Evolutionary conservation across 2,329 filamentous ascomycete genomes (phyloP).

Genomic region (Cytospora leucostoma): DNA sequence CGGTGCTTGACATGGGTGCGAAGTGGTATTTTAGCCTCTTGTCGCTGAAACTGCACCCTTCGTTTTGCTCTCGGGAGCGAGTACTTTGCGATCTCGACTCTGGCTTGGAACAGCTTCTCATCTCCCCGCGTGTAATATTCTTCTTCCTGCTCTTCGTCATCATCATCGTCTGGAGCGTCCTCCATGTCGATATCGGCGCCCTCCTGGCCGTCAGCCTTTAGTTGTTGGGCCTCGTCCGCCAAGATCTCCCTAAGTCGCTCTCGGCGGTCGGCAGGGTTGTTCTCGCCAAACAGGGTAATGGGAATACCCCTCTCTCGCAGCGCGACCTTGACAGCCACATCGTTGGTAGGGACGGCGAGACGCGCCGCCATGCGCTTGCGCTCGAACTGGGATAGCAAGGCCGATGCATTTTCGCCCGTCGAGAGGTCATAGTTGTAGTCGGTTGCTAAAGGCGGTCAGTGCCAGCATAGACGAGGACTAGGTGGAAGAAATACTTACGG

Average conservation of each 20-base stretch:
- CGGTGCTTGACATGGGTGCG: conserved; percentile 91
- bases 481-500: conserved; percentile 36
- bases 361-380: conserved; percentile 86
- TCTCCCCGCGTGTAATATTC: conserved; percentile 93
- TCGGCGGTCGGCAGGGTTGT: conserved; percentile 72
- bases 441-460: conserved; percentile 38
- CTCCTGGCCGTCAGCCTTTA: conserved; percentile 46
- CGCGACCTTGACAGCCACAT: conserved; percentile 77
- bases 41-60: conserved; percentile 74
- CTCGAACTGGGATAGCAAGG: conserved; percentile 84
- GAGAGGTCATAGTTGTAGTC: conserved; percentile 87
- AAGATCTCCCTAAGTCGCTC: conserved; percentile 83
- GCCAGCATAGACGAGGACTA: background rate
- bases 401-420: conserved; percentile 76
- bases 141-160: conserved; percentile 76
- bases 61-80: conserved; percentile 81
- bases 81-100: conserved; percentile 78
- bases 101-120: conserved; percentile 70
- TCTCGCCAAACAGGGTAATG: conserved; percentile 92
- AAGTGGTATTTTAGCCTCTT: conserved; percentile 79
- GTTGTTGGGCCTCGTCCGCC: conserved; percentile 68
- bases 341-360: conserved; percentile 91
- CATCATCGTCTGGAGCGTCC: conserved; percentile 59
- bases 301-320: conserved; percentile 90
- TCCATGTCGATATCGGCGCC: conserved; percentile 63